Base-by-base conservation (phyloP, 2,329 filamentous ascomycete genomes). In the Orbilia javanica region DNA sequence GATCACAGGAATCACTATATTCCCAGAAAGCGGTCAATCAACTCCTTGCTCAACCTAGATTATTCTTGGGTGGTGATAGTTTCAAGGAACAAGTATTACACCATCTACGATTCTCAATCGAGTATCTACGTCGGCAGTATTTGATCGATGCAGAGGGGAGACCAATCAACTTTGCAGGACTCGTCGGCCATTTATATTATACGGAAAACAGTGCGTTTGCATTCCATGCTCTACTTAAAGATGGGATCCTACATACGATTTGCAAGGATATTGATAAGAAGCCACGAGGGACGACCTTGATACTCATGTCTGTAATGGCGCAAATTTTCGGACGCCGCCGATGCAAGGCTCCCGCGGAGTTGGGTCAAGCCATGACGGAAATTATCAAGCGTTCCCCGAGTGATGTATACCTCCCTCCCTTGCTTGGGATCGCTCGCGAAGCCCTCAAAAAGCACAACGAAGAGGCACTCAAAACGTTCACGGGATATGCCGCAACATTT, bases 91-190 rank as follows among this genome's bases (percentile, higher is more conserved):
- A 91, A 1, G 89, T 93, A 0, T 87, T 92, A 64, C 92, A 95
- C 82, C 92, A 94, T 81, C 83, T 95, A 5, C 88, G 92, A 2
- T 95, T 95, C 83, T 94, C 92, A 0, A 92, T 95, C 52, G 92
- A 95, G 80, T 95, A 93, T 80, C 86, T 95, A 0, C 88, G 91
- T 20, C 86, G 90, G 39, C 90, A 93, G 80, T 86, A 88, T 50
- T 87, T 95, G 0, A 85, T 95, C 7, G 89, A 88, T 2, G 83
- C 85, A 0, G 82, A 84, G 0, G 92, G 92, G 53, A 85, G 83
- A 0, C 91, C 92, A 0, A 84, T 94, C 11, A 92, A 94, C 82
- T 93, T 94, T 82, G 88, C 92, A 0, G 89, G 90, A 0, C 86
- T 89, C 2, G 88, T 94, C 0, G 88, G 89, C 0, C 91, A 94